Evolutionary conservation across 2,329 filamentous ascomycete genomes (phyloP), one percentile per base, ranked within the genome.

Genomic region (Elsinoe necatrix): DNA sequence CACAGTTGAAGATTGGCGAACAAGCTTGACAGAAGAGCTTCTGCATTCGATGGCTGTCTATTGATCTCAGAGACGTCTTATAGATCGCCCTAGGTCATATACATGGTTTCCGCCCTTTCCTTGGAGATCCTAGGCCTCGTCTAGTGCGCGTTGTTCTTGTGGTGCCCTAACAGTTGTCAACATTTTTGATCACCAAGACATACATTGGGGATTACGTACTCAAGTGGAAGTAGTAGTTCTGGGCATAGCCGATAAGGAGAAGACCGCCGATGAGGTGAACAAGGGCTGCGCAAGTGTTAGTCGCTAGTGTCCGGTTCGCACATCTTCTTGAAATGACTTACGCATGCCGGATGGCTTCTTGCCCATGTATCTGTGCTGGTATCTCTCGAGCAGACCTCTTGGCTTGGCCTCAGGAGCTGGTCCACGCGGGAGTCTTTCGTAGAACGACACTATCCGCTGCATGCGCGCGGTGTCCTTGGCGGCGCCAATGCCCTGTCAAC

Each of bases 111-210:
- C 41, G 12, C 20, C 41, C 25, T 21, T n/a, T 20, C 21, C 11
- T 31, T 11, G 14, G 25, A 6, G 9, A 7, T 18, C 43, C 16
- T 14, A 27, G 34, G 37, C 23, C 37, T 56, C 34, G 29, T 58
- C 65, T 95, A 98, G 81, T 98, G 93, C 68, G 89, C 88, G 76
- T 98, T 95, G 87, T 98, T 97, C 88, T 98, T 98, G 87, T 97
- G 92, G 84, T 98, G 92, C 69, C 93, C 93, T 98, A 66, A 16
- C 8, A 12, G 18, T 11, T 18, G 27, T 57, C 57, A 55, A 54
- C 62, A 57, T 34, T 25, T 11, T 27, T 12, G 60, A 12, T 35
- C 43, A 29, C 18, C 23, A 39, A 58, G 47, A 41, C 39, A 18
- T 37, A 39, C 7, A 55, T n/a, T 61, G 59, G 47, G 27, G 9